phyloP scores from a whole-genome alignment of 441 rosid genomes.

The Hura crepitans region DNA sequence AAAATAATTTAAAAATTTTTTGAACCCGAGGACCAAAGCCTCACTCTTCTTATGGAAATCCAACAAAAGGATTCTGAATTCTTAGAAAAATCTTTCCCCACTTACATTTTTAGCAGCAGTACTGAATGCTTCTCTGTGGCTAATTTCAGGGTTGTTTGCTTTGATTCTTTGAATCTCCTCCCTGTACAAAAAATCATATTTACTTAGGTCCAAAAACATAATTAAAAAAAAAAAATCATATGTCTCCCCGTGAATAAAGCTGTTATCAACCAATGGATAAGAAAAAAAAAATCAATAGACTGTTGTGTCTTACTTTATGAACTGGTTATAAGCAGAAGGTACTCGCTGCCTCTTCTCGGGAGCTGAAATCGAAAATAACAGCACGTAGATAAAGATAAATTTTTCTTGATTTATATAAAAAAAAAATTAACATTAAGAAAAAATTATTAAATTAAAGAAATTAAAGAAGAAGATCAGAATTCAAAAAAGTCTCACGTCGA shows the following conservation, averaged over 20 bases:
- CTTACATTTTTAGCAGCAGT: constrained; percentile 96
- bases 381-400: constrained; percentile 9
- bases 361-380: constrained; percentile 57
- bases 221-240: constrained; percentile 2
- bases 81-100: not conserved
- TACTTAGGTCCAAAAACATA: not conserved
- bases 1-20: too few relatives aligned
- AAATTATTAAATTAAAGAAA: not conserved
- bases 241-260: constrained; percentile 10
- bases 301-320: constrained; percentile 61
- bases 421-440: too few relatives aligned
- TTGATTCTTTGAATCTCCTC: constrained; percentile 99
- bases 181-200: constrained; percentile 31
- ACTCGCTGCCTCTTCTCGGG: constrained; percentile 96
- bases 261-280: constrained; percentile 1
- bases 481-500: constrained; percentile 51
- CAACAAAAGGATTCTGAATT: not conserved
- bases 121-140: constrained; percentile 97
- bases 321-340: constrained; percentile 95
- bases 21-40: too few relatives aligned
- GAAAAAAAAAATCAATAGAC: constrained; percentile 1
- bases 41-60: too few relatives aligned
- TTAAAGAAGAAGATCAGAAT: not conserved
- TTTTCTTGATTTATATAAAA: not conserved
- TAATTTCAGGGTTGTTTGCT: constrained; percentile 82